These are phyloP conservation scores for Raphanus hybrid DNA, from an alignment of 441 rosid genomes.

Conservation along the genomic window DNA sequence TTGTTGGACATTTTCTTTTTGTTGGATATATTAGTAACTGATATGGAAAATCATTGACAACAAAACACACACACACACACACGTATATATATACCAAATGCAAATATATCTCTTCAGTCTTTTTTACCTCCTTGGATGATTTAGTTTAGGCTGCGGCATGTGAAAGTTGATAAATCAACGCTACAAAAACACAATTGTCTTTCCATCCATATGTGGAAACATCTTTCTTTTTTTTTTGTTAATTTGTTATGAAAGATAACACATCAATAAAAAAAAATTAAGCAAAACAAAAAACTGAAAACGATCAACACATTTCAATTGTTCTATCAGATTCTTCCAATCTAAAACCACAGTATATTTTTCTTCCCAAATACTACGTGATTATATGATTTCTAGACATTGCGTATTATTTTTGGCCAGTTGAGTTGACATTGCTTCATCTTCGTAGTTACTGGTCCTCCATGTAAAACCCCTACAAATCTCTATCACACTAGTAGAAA, in stretches of 20 bases:
- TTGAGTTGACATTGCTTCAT: not conserved
- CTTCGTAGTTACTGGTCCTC: not conserved
- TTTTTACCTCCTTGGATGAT: not conserved
- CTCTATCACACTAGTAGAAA: not conserved
- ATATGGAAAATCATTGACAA: not conserved
- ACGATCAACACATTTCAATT: too few relatives aligned
- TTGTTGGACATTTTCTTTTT: slow-evolving; percentile 18
- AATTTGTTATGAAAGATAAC: not conserved
- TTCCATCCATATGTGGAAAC: not conserved
- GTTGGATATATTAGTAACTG: slow-evolving; percentile 19
- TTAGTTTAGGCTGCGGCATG: not conserved
- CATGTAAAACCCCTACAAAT: not conserved
- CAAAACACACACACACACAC: not conserved
- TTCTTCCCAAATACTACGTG: not conserved
- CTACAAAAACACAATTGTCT: not conserved
- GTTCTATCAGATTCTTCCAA: not conserved
- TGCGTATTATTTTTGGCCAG: not conserved
- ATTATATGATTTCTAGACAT: not conserved
- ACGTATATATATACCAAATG: not conserved
- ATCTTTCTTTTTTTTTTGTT: not conserved
- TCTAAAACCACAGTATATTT: not conserved
- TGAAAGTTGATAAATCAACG: not conserved
- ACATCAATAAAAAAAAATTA: not conserved
- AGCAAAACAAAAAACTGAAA: too few relatives aligned
- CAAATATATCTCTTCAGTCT: not conserved